Evolutionary conservation across 2,329 filamentous ascomycete species (phyloP), one percentile per base, ranked within the genome.

Genomic region (Phaeomoniella chlamydospora): DNA sequence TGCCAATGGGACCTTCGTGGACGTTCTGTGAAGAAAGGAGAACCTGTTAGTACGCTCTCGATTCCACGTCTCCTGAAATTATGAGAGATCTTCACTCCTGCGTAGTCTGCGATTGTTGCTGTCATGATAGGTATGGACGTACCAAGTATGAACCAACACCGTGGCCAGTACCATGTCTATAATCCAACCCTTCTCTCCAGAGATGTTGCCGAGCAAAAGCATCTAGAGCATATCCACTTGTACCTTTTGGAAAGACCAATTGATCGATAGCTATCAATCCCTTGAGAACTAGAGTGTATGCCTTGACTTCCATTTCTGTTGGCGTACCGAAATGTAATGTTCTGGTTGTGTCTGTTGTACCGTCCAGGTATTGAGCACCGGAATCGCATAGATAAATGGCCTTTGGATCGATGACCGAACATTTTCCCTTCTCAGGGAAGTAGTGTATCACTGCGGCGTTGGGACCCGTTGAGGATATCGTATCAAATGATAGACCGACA

Each of bases 371-470:
- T 56, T 98, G 90, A n/a, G 83, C 90, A 15, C 90, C 90, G 15
- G 90, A 96, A 57, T 98, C 90, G 54, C 90, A 98, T 2, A 98
- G 74, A 51, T 98, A 98, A 39, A 98, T 75, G 11, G 78, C 77
- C 4, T 76, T 74, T 0, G 85, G 84, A 46, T 98, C 85, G 47
- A 98, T 85, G 17, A 72, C 64, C 5, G 86, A 73, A 58, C 88
- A 96, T 43, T 69, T 79, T 14, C 81, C 85, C 37, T 72, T 75
- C 52, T 94, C 83, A 0, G 90, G 87, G 46, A 80, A 82, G 65
- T 98, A 98, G 55, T 98, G 90, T 39, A 98, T 98, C 10, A 98
- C 73, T 4, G 90, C 90, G 39, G 86, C 90, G 54, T 90, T 94
- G 2, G 88, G 64, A 2, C 90, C 90, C 0, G 86, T 94, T 0